Base-by-base conservation (phyloP, 139 green algal species). In the Marvania coccoides region DNA sequence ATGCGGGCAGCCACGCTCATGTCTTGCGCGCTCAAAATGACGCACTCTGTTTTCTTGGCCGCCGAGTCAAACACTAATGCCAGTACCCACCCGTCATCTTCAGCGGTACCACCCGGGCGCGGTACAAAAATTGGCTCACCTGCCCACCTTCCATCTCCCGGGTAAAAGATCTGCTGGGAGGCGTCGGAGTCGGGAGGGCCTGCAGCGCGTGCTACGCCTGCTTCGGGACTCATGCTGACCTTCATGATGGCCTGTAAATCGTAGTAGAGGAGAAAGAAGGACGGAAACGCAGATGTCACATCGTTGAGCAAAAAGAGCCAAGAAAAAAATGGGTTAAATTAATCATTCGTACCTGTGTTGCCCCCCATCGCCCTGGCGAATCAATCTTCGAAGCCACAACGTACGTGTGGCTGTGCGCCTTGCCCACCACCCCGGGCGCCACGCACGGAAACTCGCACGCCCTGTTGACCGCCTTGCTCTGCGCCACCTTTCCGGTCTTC, bases 71-170 rank as follows among this genome's bases (percentile, higher is more conserved):
- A 82, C 45, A 76, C 68, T 51, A 85, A 37, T 8, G 56, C 23
- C 31, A 85, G 14, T 23, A 85, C 40, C 77, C 77, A 85, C 15
- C 79, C 79, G 46, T 85, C 77, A 38, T 85, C 79, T 63, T 85
- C 79, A 2, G 40, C 39, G 36, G 30, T 13, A 5, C 29, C 57
- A 9, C 34, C 42, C 7, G 39, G 34, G 8, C 71, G 65, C 23
- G 80, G 69, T 26, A 84, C 71, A 60, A 86, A 86, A 10, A 77
- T 63, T 12, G 80, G 80, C 53, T 86, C 80, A 51, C 72, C 62
- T 3, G 48, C 47, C 29, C 58, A 69, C 3, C 13, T 23, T 3
- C 23, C 3, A 51, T 13, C 24, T 3, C 72, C 70, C 4, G 67
- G 62, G 46, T 61, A 60, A 57, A 70, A 82, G 13, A 80, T 33